A percentile compares a stretch with the other conserved stretches of the same genome.
phyloP scores from a whole-genome alignment of 1,284 basidiomycete species.

The Ceratobasidium sp. region DNA sequence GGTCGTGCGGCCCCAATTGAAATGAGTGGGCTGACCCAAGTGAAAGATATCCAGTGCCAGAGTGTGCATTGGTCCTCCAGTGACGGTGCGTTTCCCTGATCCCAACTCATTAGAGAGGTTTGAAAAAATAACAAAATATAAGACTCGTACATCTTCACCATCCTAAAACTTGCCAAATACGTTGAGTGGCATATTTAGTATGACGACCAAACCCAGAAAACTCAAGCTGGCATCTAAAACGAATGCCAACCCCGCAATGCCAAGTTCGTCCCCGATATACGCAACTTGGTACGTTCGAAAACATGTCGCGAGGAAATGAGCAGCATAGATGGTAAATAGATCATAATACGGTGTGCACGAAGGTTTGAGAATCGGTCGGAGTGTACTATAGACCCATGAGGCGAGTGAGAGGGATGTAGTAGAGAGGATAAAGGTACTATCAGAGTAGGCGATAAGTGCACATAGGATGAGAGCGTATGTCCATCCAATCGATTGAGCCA shows the following conservation, averaged over 20 bases:
- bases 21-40: conserved; percentile 39
- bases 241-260: background rate
- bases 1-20: conserved; percentile 6
- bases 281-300: conserved; percentile 10
- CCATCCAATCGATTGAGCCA: conserved; percentile 1
- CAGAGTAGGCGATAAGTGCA: background rate
- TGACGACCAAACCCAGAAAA: conserved; percentile 70
- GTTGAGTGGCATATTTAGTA: background rate
- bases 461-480: background rate
- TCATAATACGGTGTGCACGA: conserved; percentile 33
- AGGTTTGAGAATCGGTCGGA: conserved; percentile 26
- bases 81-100: conserved; percentile 28
- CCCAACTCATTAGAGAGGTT: background rate
- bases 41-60: conserved; percentile 37
- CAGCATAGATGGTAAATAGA: conserved; percentile 32
- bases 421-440: background rate
- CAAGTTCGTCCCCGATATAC: background rate
- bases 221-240: conserved; percentile 63
- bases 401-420: background rate
- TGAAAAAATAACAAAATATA: background rate
- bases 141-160: conserved; percentile 72
- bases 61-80: conserved; percentile 37
- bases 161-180: conserved; percentile 58
- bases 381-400: conserved; percentile 36
- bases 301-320: conserved; percentile 22